Conservation (phyloP, 2,329 filamentous ascomycete species). For the Xylariaceae sp. region DNA sequence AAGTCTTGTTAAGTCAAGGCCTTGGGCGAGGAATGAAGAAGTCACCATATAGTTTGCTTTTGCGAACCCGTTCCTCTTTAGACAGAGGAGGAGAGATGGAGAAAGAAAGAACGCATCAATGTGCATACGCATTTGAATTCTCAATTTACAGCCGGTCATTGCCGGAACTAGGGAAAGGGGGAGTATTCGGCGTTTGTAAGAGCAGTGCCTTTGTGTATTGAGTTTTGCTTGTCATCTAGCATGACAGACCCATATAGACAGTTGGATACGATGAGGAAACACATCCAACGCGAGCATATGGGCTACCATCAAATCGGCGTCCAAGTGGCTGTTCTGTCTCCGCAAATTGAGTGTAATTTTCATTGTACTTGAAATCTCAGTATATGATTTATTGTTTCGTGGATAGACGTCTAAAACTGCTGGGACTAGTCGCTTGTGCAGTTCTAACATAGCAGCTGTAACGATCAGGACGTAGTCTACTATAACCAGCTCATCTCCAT, state of each 20-base stretch:
- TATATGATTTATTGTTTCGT: too few relatives aligned
- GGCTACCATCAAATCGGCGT: too few relatives aligned
- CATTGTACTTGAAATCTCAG: too few relatives aligned
- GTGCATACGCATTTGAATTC: conserved; percentile 14
- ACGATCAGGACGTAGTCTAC: too few relatives aligned
- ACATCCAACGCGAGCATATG: not conserved
- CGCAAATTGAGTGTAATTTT: too few relatives aligned
- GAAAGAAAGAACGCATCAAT: not conserved
- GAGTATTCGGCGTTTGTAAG: conserved; percentile 20
- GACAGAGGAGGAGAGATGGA: not conserved
- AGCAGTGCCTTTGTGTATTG: not conserved
- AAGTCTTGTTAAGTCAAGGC: not conserved
- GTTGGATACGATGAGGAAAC: conserved; percentile 5
- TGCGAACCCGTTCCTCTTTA: not conserved
- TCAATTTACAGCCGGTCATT: conserved; percentile 16
- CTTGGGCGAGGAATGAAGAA: not conserved
- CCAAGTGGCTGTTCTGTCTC: too few relatives aligned
- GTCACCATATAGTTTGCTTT: not conserved
- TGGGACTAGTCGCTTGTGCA: too few relatives aligned
- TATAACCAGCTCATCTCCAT: too few relatives aligned
- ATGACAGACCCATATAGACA: not conserved
- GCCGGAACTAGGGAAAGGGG: conserved; percentile 14
- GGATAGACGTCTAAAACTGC: too few relatives aligned
- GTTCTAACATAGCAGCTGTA: too few relatives aligned
- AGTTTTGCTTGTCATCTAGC: not conserved